Evolutionary conservation across 352 stramenopile species (phyloP), one percentile per base, ranked within the genome.

Genomic region (Saprolegnia diclina): DNA sequence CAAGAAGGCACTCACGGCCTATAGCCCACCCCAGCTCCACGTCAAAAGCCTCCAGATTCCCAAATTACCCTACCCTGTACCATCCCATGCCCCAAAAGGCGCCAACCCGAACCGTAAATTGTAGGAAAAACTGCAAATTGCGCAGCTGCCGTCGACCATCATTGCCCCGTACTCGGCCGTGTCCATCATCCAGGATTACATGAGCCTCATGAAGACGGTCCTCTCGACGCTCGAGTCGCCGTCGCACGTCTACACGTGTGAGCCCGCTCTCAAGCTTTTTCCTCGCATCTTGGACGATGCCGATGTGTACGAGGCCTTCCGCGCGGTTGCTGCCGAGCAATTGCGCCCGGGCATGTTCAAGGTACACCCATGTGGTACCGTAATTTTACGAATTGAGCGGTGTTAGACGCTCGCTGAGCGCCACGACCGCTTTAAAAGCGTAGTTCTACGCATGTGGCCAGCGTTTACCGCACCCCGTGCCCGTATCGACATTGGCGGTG

Each of bases 381-480:
- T 21, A 37, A 9, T 6, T 63, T 40, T 37, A 4, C 16, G 5
- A 53, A 14, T 38, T 38, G 16, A 19, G 56, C 4, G 71, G 2
- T 14, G 88, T 78, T 65, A 65, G 57, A 53, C 57, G 9, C 32
- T 29, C 9, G 32, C 19, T 13, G 80, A 89, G 52, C 84, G 84
- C 0, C 77, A 87, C 32, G 32, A 55, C 18, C 85, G 83, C 59
- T 90, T 91, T 46, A 76, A 85, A 26, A 79, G 89, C 48, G 74
- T 92, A 22, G 81, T 90, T 50, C 66, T 92, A 26, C 81, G 84
- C 13, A 89, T 92, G 81, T 92, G 84, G 84, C 81, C 84, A 4
- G 82, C 80, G 10, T 89, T 89, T 54, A 72, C 89, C 40, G 72
- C 66, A 54, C 48, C 59, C 56, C 11, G 59, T 11, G 3, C 32